Evolutionary conservation across 2,329 filamentous ascomycete genomes (phyloP), one percentile per base, ranked within the genome.

Genomic region (Botrytis fragariae): DNA sequence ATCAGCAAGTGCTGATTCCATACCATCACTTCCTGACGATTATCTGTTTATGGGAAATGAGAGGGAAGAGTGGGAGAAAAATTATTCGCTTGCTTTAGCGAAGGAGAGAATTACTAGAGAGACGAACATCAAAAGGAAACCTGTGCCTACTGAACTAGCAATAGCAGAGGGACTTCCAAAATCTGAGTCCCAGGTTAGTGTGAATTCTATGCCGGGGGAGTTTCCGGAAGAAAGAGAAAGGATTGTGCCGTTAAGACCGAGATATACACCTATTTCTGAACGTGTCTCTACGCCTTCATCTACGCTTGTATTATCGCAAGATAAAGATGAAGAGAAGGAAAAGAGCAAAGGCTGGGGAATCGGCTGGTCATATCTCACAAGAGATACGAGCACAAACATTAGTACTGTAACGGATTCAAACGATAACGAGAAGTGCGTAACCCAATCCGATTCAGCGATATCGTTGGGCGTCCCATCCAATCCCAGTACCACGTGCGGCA

Each of bases 331-430:
- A 42, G 75, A 67, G 22, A 67, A 32, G 57, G 29, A 45, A 5
- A 72, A 67, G 32, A 25, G 65, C 6, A 70, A 65, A 12, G 73
- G 74, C 35, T 78, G 74, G 75, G 75, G 76, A 6, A 74, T 78
- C 10, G 74, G 75, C 39, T 79, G 77, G 77, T 76, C 68, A 16
- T 75, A 78, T 74, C n/a, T 75, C n/a, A 67, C 67, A 25, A 65
- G 57, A 39, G 72, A 75, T 45, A 73, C 63, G 5, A 29, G 12
- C 10, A n/a, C 48, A n/a, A n/a, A 6, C 5, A 12, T 1, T 51
- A 14, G 14, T 29, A 57, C n/a, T 57, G 67, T 62, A 20, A 74
- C 22, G 35, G 59, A 60, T 25, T 20, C 65, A 3, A 69, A 67
- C 12, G 16, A 14, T 3, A 39, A n/a, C 14, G 72, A 70, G 22